Evolutionary conservation across 2,329 filamentous ascomycete species (phyloP).

Genomic region (Lasiodiplodia citricola): DNA sequence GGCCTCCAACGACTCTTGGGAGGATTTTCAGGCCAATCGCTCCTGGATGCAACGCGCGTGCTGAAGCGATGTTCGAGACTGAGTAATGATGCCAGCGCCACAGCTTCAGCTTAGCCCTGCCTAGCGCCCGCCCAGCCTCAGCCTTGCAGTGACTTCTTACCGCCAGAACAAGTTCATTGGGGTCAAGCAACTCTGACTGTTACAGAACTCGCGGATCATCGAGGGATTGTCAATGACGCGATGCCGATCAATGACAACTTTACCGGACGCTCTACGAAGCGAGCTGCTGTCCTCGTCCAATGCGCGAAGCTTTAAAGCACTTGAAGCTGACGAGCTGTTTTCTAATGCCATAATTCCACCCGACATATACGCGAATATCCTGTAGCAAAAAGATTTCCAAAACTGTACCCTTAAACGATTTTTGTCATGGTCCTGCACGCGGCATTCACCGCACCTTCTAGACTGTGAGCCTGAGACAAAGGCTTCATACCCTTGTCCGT

Average conservation of each 20-base stretch:
- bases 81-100: slow-evolving; percentile 11
- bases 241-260: slow-evolving; percentile 1
- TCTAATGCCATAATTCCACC: neutral
- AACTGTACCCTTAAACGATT: neutral
- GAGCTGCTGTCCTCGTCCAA: neutral
- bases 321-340: neutral
- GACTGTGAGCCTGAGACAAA: neutral
- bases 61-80: slow-evolving; percentile 6
- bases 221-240: neutral
- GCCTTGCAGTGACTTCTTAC: neutral
- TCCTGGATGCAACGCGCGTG: neutral
- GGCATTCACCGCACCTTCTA: neutral
- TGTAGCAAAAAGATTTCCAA: neutral
- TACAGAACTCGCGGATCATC: neutral
- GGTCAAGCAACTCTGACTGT: neutral
- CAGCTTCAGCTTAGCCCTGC: slow-evolving; percentile 4
- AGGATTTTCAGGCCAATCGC: neutral
- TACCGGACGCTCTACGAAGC: neutral
- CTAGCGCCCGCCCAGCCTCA: slow-evolving; percentile 14
- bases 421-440: neutral
- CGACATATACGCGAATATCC: neutral
- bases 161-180: neutral
- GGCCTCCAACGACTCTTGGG: neutral
- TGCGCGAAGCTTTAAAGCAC: no score
- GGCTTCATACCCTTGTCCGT: neutral